phyloP scores from a whole-genome alignment of 441 rosid species.

The Geranium incanum region DNA sequence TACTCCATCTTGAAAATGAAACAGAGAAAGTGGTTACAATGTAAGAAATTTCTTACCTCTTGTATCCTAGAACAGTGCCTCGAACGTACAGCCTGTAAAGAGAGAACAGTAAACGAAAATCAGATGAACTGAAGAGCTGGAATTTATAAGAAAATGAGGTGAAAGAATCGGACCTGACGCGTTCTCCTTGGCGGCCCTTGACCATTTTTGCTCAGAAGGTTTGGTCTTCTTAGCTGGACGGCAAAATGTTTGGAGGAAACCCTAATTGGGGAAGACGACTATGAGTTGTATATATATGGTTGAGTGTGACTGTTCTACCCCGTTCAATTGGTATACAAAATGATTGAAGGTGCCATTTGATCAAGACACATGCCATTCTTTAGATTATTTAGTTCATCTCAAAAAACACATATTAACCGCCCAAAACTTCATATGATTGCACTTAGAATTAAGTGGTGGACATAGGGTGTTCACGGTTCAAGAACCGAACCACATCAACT shows the following conservation, averaged over 20 bases:
- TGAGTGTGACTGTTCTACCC: no score
- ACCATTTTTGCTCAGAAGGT: constrained; percentile 40
- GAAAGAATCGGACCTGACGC: constrained; percentile 38
- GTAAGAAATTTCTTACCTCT: constrained; percentile 38
- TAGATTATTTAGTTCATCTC: no score
- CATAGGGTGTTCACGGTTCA: no score
- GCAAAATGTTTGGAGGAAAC: background rate
- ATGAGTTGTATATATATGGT: background rate
- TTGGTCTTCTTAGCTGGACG: background rate
- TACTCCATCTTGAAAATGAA: background rate
- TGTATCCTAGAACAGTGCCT: constrained; percentile 78
- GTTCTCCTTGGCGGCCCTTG: constrained; percentile 78
- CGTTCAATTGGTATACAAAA: no score
- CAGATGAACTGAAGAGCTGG: background rate
- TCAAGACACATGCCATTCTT: no score
- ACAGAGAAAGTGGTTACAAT: background rate
- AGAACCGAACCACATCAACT: no score
- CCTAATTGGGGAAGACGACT: background rate
- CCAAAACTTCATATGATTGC: no score
- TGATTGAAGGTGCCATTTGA: no score
- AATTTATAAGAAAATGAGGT: background rate
- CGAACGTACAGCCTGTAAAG: constrained; percentile 58
- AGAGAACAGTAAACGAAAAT: background rate
- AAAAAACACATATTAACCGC: no score
- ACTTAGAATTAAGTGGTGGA: no score